Percentiles rank a stretch among this genome's conserved stretches.
These are phyloP conservation scores for Pythium pyrilobum DNA, from an alignment of 352 stramenopile genomes.

Conservation along the genomic window DNA sequence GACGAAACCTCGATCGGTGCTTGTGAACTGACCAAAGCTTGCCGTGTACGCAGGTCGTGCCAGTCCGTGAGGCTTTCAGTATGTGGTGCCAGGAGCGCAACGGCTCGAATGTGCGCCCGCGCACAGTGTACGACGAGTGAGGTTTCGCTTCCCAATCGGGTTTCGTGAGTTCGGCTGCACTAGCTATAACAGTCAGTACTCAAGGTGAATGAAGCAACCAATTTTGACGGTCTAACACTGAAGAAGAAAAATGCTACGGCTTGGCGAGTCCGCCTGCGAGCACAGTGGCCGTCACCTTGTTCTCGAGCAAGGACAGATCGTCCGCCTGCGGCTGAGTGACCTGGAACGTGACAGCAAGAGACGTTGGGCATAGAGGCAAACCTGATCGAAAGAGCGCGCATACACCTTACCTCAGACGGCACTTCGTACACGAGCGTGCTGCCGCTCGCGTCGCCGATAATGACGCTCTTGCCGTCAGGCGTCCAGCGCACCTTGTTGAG, in stretches of 20 bases:
- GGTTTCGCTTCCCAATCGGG: background rate
- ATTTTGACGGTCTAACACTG: too few species aligned
- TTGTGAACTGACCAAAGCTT: too few species aligned
- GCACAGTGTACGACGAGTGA: constrained; percentile 9
- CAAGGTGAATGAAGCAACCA: too few species aligned
- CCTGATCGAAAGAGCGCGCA: too few species aligned
- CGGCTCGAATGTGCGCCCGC: constrained; percentile 13
- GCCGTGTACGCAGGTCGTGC: background rate
- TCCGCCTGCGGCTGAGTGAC: constrained; percentile 61
- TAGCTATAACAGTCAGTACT: too few species aligned
- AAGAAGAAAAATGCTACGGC: constrained; percentile 16
- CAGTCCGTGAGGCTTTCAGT: constrained; percentile 31
- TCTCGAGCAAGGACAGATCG: constrained; percentile 53
- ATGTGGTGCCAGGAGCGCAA: constrained; percentile 14
- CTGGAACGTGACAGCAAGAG: constrained; percentile 17
- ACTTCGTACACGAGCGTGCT: constrained; percentile 77
- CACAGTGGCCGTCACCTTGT: constrained; percentile 53
- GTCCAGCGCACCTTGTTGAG: constrained; percentile 86
- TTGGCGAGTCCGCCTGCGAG: constrained; percentile 38
- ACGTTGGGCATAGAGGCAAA: too few species aligned
- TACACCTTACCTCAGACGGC: constrained; percentile 55
- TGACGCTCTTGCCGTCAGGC: constrained; percentile 68
- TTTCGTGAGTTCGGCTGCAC: too few species aligned
- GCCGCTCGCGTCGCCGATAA: constrained; percentile 72
- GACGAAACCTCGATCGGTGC: background rate